phyloP scores from a whole-genome alignment of 305 asterid genomes.

The Fraxinus nigra region DNA sequence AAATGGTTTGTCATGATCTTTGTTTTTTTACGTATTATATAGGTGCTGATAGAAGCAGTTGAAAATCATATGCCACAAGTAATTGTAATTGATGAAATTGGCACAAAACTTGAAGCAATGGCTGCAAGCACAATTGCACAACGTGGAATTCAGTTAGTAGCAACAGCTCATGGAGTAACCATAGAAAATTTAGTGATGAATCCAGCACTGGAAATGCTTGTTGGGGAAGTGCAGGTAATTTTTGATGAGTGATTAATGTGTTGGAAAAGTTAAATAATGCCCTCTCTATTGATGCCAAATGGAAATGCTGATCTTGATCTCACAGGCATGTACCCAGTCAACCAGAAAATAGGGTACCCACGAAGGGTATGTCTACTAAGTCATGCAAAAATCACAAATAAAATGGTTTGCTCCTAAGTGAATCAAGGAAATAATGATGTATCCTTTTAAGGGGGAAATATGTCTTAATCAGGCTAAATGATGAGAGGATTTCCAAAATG shows the following conservation, averaged over 20 bases:
- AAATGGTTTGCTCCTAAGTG: not conserved
- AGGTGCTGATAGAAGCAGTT: constrained; percentile 96
- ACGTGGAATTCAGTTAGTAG: constrained; percentile 97
- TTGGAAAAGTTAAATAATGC: not conserved
- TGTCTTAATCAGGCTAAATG: not conserved
- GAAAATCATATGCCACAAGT: constrained; percentile 98
- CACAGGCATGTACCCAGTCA: not conserved
- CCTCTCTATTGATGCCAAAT: constrained; percentile 10
- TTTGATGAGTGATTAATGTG: constrained; percentile 7
- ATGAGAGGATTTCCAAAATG: not conserved
- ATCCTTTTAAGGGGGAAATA: not conserved
- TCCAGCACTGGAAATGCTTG: constrained; percentile 94
- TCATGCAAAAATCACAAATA: not conserved
- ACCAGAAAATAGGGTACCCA: not conserved
- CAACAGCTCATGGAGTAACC: constrained; percentile 95
- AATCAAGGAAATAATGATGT: not conserved
- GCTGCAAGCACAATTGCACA: constrained; percentile 98
- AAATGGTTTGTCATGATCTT: constrained; percentile 2
- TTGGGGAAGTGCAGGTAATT: constrained; percentile 91
- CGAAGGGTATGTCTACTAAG: not conserved
- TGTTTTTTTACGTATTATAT: constrained; percentile 14
- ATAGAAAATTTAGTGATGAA: constrained; percentile 83
- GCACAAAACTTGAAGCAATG: constrained; percentile 88
- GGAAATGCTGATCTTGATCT: constrained; percentile 10
- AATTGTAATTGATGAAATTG: constrained; percentile 92